These are phyloP conservation scores for Pichia sp. DNA, from an alignment of 1,139 yeast genomes.

Conservation along the genomic window DNA sequence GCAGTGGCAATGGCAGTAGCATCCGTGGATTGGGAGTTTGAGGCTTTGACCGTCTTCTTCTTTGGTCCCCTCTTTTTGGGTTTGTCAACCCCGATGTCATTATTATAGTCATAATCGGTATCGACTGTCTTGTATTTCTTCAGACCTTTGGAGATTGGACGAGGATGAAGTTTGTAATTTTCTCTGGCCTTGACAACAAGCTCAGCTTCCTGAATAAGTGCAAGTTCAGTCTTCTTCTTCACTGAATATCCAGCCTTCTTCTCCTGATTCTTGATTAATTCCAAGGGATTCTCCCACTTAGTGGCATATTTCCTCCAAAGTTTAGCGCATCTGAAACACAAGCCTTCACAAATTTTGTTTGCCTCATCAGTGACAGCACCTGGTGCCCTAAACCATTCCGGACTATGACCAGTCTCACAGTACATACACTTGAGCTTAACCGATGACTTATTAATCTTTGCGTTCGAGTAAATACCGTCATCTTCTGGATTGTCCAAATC, in stretches of 20 bases:
- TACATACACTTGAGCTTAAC: slow-evolving; percentile 53
- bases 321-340: slow-evolving; percentile 82
- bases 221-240: slow-evolving; percentile 63
- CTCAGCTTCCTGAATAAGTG: slow-evolving; percentile 60
- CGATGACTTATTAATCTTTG: slow-evolving; percentile 33
- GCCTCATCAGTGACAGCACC: slow-evolving; percentile 34
- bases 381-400: slow-evolving; percentile 67
- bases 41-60: not conserved
- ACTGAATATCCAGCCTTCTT: slow-evolving; percentile 42
- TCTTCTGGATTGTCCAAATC: slow-evolving; percentile 55
- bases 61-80: slow-evolving; percentile 1
- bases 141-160: slow-evolving; percentile 4
- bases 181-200: slow-evolving; percentile 48
- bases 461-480: slow-evolving; percentile 60
- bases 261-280: slow-evolving; percentile 47
- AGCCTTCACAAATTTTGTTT: slow-evolving; percentile 34
- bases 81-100: not conserved
- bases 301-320: slow-evolving; percentile 90
- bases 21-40: no score
- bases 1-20: not conserved
- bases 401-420: slow-evolving; percentile 48
- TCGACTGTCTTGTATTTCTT: slow-evolving; percentile 14
- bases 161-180: slow-evolving; percentile 18
- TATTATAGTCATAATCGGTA: slow-evolving; percentile 8
- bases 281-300: slow-evolving; percentile 79